Conservation (phyloP, 2,329 filamentous ascomycete genomes). For the Sporothrix globosa region DNA sequence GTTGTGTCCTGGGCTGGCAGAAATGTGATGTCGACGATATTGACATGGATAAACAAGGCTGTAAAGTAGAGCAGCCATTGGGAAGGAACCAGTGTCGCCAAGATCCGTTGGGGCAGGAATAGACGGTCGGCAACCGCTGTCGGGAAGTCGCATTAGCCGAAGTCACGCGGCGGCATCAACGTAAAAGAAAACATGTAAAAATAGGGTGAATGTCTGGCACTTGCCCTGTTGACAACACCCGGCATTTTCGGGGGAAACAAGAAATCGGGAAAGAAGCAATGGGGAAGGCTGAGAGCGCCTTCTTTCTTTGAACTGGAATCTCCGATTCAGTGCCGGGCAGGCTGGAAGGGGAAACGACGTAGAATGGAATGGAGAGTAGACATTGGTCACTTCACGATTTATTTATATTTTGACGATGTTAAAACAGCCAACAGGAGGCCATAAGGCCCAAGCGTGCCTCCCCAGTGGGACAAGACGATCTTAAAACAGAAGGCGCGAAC, state of each 20-base stretch:
- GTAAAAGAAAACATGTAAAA: neutral
- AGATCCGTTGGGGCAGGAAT: slow-evolving; percentile 1
- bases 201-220: neutral
- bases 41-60: neutral
- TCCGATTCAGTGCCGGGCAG: neutral
- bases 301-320: neutral
- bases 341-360: neutral
- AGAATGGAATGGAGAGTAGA: too few species aligned
- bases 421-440: slow-evolving; percentile 18
- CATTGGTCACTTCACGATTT: slow-evolving; percentile 20
- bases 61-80: neutral
- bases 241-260: neutral
- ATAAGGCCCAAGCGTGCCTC: slow-evolving; percentile 13
- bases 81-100: neutral
- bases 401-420: neutral
- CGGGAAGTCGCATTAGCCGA: slow-evolving; percentile 20
- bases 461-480: neutral
- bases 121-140: neutral
- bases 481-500: slow-evolving; percentile 8
- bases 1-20: neutral
- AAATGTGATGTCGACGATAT: neutral
- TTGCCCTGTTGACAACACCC: neutral
- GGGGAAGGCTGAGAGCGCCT: neutral
- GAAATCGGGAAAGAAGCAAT: slow-evolving; percentile 5
- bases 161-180: slow-evolving; percentile 7